phyloP scores from a whole-genome alignment of 2,329 filamentous ascomycete genomes.

The Hypomyces perniciosus region DNA sequence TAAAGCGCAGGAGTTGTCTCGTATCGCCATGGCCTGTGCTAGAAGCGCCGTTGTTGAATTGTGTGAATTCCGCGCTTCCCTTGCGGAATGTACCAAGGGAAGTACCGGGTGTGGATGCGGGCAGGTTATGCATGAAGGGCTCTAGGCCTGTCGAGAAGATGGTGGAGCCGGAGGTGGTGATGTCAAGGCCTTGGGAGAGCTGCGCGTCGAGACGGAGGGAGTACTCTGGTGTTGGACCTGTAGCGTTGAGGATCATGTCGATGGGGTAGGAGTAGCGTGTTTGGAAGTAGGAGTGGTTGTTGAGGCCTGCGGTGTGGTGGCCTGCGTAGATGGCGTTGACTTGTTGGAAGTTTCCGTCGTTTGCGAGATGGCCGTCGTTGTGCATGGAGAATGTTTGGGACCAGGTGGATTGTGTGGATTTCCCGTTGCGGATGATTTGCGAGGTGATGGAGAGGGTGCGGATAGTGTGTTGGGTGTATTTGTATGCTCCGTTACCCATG shows the following conservation, averaged over 20 bases:
- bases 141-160: constrained; percentile 56
- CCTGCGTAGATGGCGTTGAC: constrained; percentile 16
- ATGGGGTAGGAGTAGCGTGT: constrained; percentile 15
- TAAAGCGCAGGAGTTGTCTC: constrained; percentile 51
- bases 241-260: background rate
- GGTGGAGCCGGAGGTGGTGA: constrained; percentile 32
- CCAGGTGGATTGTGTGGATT: constrained; percentile 39
- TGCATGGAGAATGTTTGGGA: constrained; percentile 50
- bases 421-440: constrained; percentile 34
- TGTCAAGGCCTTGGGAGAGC: constrained; percentile 34
- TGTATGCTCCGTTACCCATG: background rate
- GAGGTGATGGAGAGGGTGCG: constrained; percentile 55
- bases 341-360: constrained; percentile 35
- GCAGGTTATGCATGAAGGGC: constrained; percentile 38
- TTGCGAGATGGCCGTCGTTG: constrained; percentile 42
- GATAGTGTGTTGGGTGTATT: constrained; percentile 45
- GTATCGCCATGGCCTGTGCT: constrained; percentile 50
- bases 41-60: constrained; percentile 37
- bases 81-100: constrained; percentile 47
- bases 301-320: constrained; percentile 9
- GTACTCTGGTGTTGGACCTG: constrained; percentile 2
- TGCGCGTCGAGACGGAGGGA: constrained; percentile 25
- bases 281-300: background rate
- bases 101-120: constrained; percentile 18
- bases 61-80: constrained; percentile 52